Percentiles rank a stretch among this genome's conserved stretches.
These are phyloP conservation scores for Ceriops tagal DNA, from an alignment of 345 rosid species.

Conservation along the genomic window DNA sequence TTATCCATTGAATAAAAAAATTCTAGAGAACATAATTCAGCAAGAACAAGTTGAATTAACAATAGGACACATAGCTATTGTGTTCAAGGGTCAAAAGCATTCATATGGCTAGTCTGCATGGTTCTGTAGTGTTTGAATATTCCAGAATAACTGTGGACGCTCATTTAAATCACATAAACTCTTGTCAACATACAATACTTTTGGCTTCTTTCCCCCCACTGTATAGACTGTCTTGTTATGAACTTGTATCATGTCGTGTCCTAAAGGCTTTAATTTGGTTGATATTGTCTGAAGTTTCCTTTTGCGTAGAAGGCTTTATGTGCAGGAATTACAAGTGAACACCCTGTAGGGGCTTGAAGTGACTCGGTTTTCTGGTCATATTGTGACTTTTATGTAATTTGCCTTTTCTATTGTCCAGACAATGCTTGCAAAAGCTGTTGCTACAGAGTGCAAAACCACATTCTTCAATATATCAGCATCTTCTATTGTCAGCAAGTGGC, in stretches of 20 bases:
- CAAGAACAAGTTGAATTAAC: neutral
- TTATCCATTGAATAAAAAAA: neutral
- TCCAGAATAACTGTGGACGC: neutral
- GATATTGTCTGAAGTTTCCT: neutral
- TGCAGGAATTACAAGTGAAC: neutral
- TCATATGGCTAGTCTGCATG: neutral
- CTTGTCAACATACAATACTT: neutral
- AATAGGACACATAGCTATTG: neutral
- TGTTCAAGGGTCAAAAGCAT: neutral
- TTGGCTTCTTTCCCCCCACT: neutral
- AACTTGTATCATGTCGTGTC: neutral
- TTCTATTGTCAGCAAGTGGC: constrained; percentile 99
- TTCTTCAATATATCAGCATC: constrained; percentile 98
- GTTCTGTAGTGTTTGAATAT: neutral
- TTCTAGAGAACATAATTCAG: neutral
- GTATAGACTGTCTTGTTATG: neutral
- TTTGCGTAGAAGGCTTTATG: neutral
- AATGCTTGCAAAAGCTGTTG: constrained; percentile 99
- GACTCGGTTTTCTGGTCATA: neutral
- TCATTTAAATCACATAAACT: neutral
- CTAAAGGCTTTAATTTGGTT: neutral
- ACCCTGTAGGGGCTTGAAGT: constrained; percentile 1
- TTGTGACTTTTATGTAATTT: constrained; percentile 9
- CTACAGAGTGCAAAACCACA: constrained; percentile 96
- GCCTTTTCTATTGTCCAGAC: constrained; percentile 50